Evolutionary conservation across 306 rosid genomes (phyloP), one percentile per base, ranked within the genome.

Genomic region (Cucurbita moschata): DNA sequence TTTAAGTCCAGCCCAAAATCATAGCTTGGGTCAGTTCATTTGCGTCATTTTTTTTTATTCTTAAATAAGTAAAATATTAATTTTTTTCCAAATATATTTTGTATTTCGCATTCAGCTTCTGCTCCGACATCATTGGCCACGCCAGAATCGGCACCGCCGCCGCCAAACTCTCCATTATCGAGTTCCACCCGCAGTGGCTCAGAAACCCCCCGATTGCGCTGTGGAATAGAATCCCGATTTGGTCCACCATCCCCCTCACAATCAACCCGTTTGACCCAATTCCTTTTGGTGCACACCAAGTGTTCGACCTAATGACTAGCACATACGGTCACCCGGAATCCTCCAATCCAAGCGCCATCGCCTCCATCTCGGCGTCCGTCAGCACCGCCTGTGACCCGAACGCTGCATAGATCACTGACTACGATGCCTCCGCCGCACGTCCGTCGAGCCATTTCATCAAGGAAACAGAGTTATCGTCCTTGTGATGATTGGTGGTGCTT

Each of bases 181-280:
- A 80, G 73, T 83, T 83, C 86, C 84, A 83, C 1, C 86, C 80
- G 43, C 84, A 83, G 10, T 83, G 86, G 44, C 84, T 83, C 12
- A 77, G 35, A 43, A 77, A 83, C 19, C 55, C 55, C 7, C 18
- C 55, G 2, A 51, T 50, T 4, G 55, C 55, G 0, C 6, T 50
- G 55, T 50, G 55, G 55, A 13, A 50, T 11, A 50, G 55, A n/a
- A 50, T 18, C 55, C 5, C 55, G 1, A 50, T 3, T 50, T 50
- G 55, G 18, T 50, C 55, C 0, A 50, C n/a, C 14, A 50, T 13
- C 7, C n/a, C 55, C n/a, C 55, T 50, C 55, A 14, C 55, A 5
- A 50, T 50, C 55, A 50, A 1, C 18, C 55, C 55, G 13, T 50
- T 50, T 13, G 55, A 50, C 18, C 55, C 55, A 13, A 13, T 14